Conservation (phyloP, 345 rosid genomes). For the Lepidium didymum region DNA sequence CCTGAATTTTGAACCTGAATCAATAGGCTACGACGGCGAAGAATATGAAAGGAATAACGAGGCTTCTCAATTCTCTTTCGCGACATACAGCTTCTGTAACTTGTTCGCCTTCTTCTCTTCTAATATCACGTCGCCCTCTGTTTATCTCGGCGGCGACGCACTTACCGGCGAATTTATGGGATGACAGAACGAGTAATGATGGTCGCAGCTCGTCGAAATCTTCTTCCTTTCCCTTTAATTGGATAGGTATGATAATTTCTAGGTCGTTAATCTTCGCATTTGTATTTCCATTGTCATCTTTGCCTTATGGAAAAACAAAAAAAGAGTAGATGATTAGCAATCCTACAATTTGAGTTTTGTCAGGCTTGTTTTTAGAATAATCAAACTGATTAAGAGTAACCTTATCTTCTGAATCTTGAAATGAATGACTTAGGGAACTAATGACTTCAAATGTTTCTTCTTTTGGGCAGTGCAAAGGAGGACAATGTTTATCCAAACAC, state of each 20-base stretch:
- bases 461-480: conserved; percentile 70
- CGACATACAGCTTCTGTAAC: conserved; percentile 1
- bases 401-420: neutral
- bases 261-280: neutral
- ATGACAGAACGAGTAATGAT: neutral
- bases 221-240: conserved; percentile 24
- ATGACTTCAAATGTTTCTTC: neutral
- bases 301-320: neutral
- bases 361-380: neutral
- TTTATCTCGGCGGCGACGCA: conserved; percentile 17
- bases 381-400: neutral
- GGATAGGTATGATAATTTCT: conserved; percentile 31
- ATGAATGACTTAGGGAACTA: neutral
- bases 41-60: conserved; percentile 19
- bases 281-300: neutral
- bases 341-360: neutral
- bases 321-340: neutral
- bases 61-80: conserved; percentile 9
- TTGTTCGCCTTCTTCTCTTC: conserved; percentile 7
- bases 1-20: neutral
- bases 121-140: conserved; percentile 28
- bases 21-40: neutral
- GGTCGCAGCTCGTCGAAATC: conserved; percentile 7
- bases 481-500: conserved; percentile 87
- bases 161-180: neutral